phyloP scores from a whole-genome alignment of 306 rosid species.

The Rosa lucieae region DNA sequence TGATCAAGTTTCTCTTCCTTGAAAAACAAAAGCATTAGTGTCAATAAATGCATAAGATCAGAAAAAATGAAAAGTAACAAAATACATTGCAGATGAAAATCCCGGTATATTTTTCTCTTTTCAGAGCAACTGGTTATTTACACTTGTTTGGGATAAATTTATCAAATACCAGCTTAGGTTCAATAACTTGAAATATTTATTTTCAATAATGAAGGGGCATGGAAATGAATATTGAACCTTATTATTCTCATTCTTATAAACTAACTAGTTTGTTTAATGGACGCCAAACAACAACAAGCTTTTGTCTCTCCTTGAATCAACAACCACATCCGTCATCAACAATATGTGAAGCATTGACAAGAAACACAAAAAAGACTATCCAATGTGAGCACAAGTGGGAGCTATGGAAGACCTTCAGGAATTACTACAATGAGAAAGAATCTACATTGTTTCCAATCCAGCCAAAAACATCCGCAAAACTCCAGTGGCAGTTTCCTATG shows the following conservation, averaged over 20 bases:
- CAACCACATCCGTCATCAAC: constrained; percentile 8
- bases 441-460: too few species aligned
- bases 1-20: constrained; percentile 58
- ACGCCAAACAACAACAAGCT: background rate
- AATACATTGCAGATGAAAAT: background rate
- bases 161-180: background rate
- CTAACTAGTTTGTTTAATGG: background rate
- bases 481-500: constrained; percentile 15
- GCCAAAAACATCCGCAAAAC: background rate
- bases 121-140: background rate
- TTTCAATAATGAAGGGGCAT: background rate
- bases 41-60: background rate
- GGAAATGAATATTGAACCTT: background rate
- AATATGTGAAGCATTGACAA: constrained; percentile 4
- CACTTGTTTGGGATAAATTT: background rate
- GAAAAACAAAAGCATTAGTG: background rate
- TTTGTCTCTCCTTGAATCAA: constrained; percentile 1
- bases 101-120: background rate
- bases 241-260: background rate
- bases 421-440: background rate
- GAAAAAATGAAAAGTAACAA: background rate
- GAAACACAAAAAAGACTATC: background rate
- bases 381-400: background rate
- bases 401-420: constrained; percentile 5
- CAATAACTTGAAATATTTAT: background rate